Percentiles rank a stretch among this genome's conserved stretches.
These are phyloP conservation scores for Suillus discolor DNA, from an alignment of 768 basidiomycete genomes.

Conservation along the genomic window DNA sequence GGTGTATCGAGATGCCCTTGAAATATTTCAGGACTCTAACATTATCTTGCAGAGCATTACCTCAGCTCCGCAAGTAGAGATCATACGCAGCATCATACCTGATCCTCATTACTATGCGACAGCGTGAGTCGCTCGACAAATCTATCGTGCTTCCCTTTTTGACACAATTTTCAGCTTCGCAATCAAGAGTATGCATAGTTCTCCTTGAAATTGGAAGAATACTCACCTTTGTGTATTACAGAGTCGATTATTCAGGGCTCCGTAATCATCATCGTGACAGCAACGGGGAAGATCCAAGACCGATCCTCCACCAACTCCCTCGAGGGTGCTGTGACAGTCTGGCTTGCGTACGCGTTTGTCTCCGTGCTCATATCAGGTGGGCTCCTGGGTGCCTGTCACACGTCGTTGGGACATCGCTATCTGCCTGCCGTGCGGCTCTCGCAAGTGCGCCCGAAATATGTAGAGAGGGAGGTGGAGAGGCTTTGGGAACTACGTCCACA, in stretches of 20 bases:
- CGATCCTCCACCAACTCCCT: constrained; percentile 36
- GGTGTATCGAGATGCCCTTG: constrained; percentile 1
- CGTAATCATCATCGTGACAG: constrained; percentile 45
- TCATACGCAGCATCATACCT: constrained; percentile 43
- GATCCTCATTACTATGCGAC: constrained; percentile 45
- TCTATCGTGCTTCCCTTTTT: background rate
- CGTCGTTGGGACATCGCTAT: constrained; percentile 18
- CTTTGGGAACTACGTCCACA: constrained; percentile 23
- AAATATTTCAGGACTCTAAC: background rate
- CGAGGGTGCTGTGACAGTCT: constrained; percentile 38
- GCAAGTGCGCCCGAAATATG: constrained; percentile 34
- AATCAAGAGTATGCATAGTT: constrained; percentile 37
- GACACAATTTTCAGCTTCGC: constrained; percentile 32
- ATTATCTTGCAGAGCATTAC: constrained; percentile 34
- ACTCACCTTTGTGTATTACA: constrained; percentile 13
- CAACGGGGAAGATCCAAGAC: constrained; percentile 44
- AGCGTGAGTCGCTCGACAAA: constrained; percentile 26
- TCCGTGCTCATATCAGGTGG: constrained; percentile 36
- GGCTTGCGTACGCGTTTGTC: constrained; percentile 42
- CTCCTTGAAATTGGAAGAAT: background rate
- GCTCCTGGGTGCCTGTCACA: constrained; percentile 34
- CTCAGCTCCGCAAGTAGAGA: constrained; percentile 45
- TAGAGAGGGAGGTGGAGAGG: constrained; percentile 33
- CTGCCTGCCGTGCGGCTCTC: constrained; percentile 43
- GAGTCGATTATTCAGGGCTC: constrained; percentile 45